These are phyloP conservation scores for Tephrocybe rancida DNA, from an alignment of 768 basidiomycete genomes.

Conservation along the genomic window DNA sequence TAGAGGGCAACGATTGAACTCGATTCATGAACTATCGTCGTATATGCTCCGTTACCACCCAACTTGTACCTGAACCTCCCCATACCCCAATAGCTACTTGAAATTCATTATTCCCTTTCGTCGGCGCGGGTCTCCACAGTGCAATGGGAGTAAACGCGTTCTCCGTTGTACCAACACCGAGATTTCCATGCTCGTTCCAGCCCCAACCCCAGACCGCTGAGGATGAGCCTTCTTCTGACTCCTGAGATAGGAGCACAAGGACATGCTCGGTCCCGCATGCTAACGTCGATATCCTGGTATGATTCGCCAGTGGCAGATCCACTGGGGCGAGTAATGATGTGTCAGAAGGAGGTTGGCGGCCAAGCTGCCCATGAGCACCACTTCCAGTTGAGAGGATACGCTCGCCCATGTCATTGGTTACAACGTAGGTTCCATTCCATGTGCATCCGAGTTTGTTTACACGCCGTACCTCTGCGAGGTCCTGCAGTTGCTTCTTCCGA, in stretches of 20 bases:
- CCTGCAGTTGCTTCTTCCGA: slow-evolving; percentile 64
- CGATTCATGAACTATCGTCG: background rate
- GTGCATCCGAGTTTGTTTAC: slow-evolving; percentile 53
- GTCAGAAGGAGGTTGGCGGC: slow-evolving; percentile 25
- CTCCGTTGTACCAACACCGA: slow-evolving; percentile 65
- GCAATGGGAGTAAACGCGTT: slow-evolving; percentile 53
- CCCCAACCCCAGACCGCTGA: slow-evolving; percentile 84
- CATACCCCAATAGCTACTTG: slow-evolving; percentile 31
- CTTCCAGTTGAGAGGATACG: slow-evolving; percentile 51
- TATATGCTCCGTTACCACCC: slow-evolving; percentile 32
- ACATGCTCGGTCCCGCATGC: slow-evolving; percentile 90
- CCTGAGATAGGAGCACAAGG: slow-evolving; percentile 38
- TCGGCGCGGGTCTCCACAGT: slow-evolving; percentile 48
- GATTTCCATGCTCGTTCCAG: slow-evolving; percentile 98
- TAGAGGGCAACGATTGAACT: slow-evolving; percentile 57
- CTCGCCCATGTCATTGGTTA: slow-evolving; percentile 24
- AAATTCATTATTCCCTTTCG: background rate
- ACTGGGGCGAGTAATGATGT: slow-evolving; percentile 24
- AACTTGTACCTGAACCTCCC: slow-evolving; percentile 51
- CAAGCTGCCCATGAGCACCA: slow-evolving; percentile 70
- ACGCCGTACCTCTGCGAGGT: slow-evolving; percentile 25
- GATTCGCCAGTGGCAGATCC: slow-evolving; percentile 28
- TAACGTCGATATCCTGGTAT: slow-evolving; percentile 31
- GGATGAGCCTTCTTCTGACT: background rate
- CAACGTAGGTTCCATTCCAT: slow-evolving; percentile 79